Conservation (phyloP, 2,329 filamentous ascomycete genomes). For the Arthrobotrys sinensis region DNA sequence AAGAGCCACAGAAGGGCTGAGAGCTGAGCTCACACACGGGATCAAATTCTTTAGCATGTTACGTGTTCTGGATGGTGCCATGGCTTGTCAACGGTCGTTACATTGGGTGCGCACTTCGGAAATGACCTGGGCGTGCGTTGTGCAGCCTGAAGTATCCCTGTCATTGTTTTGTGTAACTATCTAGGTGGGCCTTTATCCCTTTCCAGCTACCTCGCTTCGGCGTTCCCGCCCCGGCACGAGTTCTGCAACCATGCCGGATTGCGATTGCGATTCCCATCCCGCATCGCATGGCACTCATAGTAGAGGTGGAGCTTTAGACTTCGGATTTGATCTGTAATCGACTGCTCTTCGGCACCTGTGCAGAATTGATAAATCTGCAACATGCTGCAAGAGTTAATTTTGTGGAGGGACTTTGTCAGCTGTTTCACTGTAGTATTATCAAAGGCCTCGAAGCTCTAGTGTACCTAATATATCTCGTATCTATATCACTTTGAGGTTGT, state of each 20-base stretch:
- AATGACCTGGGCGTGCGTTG: constrained; percentile 2
- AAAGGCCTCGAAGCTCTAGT: too few species aligned
- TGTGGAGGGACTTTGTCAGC: too few species aligned
- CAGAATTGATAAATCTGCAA: too few species aligned
- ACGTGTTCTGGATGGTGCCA: background rate
- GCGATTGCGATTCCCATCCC: constrained; percentile 1
- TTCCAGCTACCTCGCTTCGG: background rate
- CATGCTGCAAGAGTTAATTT: too few species aligned
- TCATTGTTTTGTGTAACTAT: constrained; percentile 3
- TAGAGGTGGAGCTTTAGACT: background rate
- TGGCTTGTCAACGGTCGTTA: too few species aligned
- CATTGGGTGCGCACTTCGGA: constrained; percentile 2
- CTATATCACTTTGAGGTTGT: too few species aligned
- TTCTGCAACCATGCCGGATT: background rate
- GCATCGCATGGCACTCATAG: background rate
- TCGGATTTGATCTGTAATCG: too few species aligned
- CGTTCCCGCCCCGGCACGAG: background rate
- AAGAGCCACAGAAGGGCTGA: background rate
- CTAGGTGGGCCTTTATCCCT: background rate
- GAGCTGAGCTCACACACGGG: background rate
- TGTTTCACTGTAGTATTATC: too few species aligned
- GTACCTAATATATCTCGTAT: too few species aligned
- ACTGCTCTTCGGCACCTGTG: too few species aligned
- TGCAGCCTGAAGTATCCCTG: background rate
- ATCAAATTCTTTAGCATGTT: background rate